Conservation (phyloP, 164 flowering plant genomes). For the Vitis labrusca region DNA sequence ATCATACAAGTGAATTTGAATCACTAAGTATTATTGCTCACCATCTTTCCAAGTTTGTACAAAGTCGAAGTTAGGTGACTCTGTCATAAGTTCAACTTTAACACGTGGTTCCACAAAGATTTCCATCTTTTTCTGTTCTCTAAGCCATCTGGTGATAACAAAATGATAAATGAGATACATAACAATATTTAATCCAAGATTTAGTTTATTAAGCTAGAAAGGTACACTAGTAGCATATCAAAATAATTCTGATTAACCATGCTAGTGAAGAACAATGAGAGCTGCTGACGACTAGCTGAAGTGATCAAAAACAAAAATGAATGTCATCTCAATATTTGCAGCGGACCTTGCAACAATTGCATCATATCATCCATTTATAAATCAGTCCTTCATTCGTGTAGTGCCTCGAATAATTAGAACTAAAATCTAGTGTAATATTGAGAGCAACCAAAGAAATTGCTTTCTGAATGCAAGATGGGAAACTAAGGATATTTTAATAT, state of each 20-base stretch:
- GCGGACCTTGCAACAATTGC: background rate
- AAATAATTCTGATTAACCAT: no score
- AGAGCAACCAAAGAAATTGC: background rate
- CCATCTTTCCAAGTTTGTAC: constrained; percentile 91
- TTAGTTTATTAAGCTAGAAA: constrained; percentile 5
- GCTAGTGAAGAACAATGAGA: no score
- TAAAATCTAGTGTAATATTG: background rate
- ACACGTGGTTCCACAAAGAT: constrained; percentile 92
- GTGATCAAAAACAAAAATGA: no score
- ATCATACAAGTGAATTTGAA: no score
- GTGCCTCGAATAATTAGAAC: background rate
- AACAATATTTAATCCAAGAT: constrained; percentile 3
- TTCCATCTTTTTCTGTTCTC: constrained; percentile 57
- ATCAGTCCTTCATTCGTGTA: background rate
- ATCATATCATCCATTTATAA: background rate
- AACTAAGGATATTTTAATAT: constrained; percentile 3
- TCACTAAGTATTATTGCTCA: constrained; percentile 28
- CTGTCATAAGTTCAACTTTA: constrained; percentile 69
- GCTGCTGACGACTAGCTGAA: no score
- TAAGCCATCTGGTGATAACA: constrained; percentile 71
- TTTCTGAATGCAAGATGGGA: background rate
- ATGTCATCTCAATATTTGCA: no score
- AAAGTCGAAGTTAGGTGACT: constrained; percentile 70
- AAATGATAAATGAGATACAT: constrained; percentile 5
- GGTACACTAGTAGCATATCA: background rate